These are phyloP conservation scores for Hirschfeldia incana DNA, from an alignment of 345 rosid genomes.

Conservation along the genomic window DNA sequence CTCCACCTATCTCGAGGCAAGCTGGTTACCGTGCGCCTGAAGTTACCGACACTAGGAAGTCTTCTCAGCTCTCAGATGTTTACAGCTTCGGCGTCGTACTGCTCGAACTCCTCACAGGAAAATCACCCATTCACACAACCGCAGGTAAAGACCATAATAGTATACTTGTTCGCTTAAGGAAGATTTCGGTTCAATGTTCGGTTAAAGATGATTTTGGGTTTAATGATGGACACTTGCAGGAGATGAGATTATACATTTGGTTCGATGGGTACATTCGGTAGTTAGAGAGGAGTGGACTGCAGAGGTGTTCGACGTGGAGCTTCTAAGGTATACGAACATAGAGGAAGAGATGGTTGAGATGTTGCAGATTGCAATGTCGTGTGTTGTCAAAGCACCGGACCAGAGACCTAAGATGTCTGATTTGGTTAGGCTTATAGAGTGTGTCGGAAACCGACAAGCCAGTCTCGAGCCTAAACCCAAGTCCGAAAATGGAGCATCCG, in stretches of 20 bases:
- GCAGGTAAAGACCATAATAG: slow-evolving; percentile 31
- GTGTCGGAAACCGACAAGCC: slow-evolving; percentile 45
- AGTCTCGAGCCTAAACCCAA: slow-evolving; percentile 43
- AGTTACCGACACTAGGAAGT: slow-evolving; percentile 87
- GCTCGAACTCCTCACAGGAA: slow-evolving; percentile 91
- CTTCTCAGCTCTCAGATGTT: slow-evolving; percentile 83
- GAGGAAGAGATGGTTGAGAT: slow-evolving; percentile 99
- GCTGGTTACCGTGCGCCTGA: slow-evolving; percentile 97
- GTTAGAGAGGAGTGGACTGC: slow-evolving; percentile 99
- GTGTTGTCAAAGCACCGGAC: slow-evolving; percentile 79
- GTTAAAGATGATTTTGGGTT: background rate
- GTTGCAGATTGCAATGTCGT: slow-evolving; percentile 95
- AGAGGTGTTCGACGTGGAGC: slow-evolving; percentile 92
- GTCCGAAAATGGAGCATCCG: slow-evolving; percentile 50
- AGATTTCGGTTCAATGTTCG: slow-evolving; percentile 26
- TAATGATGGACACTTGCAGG: slow-evolving; percentile 51
- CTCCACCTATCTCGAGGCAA: slow-evolving; percentile 79
- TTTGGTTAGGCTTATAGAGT: slow-evolving; percentile 73
- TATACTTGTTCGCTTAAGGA: background rate
- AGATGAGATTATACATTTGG: slow-evolving; percentile 89
- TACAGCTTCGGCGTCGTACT: slow-evolving; percentile 95
- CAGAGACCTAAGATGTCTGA: slow-evolving; percentile 86
- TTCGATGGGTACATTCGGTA: slow-evolving; percentile 96
- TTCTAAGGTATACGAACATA: slow-evolving; percentile 81
- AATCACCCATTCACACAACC: slow-evolving; percentile 80